Evolutionary conservation across 2,329 filamentous ascomycete genomes (phyloP), one percentile per base, ranked within the genome.

Genomic region (Shiraia bambusicola): DNA sequence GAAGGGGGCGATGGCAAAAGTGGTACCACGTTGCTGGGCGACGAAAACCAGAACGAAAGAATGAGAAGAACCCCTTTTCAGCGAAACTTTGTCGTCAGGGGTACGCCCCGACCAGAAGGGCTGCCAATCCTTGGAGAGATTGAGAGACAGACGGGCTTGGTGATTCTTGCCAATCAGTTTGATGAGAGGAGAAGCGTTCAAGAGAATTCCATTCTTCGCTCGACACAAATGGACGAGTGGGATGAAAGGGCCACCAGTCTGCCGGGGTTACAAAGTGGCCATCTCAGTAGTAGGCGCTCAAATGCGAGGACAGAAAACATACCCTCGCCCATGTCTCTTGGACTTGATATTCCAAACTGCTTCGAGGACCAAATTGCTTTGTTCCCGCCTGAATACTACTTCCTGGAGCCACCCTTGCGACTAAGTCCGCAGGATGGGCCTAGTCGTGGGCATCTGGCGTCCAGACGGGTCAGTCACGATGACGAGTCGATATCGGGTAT

Each of bases 391-490:
- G 45, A 42, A 9, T 61, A 66, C 40, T 42, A 57, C 31, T 65
- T 66, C 25, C 32, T 51, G 3, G 50, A 32, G 11, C 54, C 28
- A 7, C 64, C 63, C 2, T 50, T 67, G 24, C 53, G 61, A 7
- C 43, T 67, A 11, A 66, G 56, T 15, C 51, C 58, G n/a, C 56
- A 66, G 44, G 50, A 47, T 16, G 54, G 58, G 22, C 54, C 60
- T 30, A 63, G 59, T 37, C 58, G 61, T 26, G 61, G 63, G 9
- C 31, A 58, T 7, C 44, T 58, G 17, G 38, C 49, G 12, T 56
- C 53, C 9, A 54, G 56, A 35, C 35, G 60, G 22, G 46, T 59
- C 10, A 19, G 48, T 15, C 37, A 39, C n/a, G 61, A 63, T 36
- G 50, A 50, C 17, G 24, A 34, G 24, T 29, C 22, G 36, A 33